Conservation (phyloP, 2,329 filamentous ascomycete species). For the Phyllosticta paracitricarpa region DNA sequence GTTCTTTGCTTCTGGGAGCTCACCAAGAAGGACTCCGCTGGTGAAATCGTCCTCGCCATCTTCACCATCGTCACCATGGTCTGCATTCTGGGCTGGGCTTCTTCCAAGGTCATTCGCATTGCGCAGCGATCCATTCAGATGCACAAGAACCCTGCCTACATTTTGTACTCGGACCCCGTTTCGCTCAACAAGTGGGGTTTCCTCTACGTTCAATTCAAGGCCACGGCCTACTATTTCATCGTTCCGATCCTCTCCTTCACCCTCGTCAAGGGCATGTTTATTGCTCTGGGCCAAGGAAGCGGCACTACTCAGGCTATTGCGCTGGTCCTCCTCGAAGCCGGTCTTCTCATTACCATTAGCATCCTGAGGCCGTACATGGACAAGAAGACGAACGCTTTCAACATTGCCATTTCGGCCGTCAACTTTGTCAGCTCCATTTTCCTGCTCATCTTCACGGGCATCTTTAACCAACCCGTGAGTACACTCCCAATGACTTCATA, state of each 20-base stretch:
- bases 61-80: conserved; percentile 81
- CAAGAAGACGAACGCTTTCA: conserved; percentile 95
- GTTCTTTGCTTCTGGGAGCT: conserved; percentile 92
- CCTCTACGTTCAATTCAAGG: conserved; percentile 93
- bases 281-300: conserved; percentile 65
- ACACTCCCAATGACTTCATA: not conserved
- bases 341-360: conserved; percentile 63
- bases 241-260: conserved; percentile 69
- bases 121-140: conserved; percentile 79
- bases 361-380: conserved; percentile 95
- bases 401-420: conserved; percentile 80
- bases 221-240: conserved; percentile 92
- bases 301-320: conserved; percentile 69
- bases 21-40: conserved; percentile 72
- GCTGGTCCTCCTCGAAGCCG: conserved; percentile 73
- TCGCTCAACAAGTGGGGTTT: conserved; percentile 97
- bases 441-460: conserved; percentile 74
- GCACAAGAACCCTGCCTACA: conserved; percentile 95
- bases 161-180: conserved; percentile 90
- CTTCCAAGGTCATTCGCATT: conserved; percentile 80
- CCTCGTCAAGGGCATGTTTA: conserved; percentile 80
- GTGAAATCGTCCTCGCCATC: conserved; percentile 75
- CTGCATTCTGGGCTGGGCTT: conserved; percentile 71
- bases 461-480: conserved; percentile 71
- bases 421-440: conserved; percentile 91